phyloP scores from a whole-genome alignment of 257 asterid genomes.

The Euphrasia confusa region DNA sequence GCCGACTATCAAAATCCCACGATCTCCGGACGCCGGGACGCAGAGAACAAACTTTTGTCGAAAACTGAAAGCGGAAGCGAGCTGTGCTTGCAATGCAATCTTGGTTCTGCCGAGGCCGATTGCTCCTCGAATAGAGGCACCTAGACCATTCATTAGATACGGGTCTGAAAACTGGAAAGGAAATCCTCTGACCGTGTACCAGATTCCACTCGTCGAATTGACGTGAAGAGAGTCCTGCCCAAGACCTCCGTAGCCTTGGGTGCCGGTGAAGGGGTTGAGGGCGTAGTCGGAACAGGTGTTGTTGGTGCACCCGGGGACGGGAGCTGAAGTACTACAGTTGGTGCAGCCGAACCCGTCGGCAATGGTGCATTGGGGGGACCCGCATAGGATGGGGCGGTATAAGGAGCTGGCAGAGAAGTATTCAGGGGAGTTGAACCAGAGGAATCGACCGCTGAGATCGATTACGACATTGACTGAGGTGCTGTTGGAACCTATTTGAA shows the following conservation, averaged over 20 bases:
- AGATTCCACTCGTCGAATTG: constrained; percentile 8
- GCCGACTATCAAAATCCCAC: constrained; percentile 36
- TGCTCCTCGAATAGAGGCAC: constrained; percentile 26
- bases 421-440: constrained; percentile 37
- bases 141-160: constrained; percentile 29
- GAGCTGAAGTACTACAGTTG: constrained; percentile 43
- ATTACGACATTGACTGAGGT: constrained; percentile 34
- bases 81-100: constrained; percentile 39
- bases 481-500: constrained; percentile 35
- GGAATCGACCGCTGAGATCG: constrained; percentile 47
- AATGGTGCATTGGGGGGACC: constrained; percentile 27
- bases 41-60: constrained; percentile 34
- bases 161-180: constrained; percentile 45
- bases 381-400: constrained; percentile 40
- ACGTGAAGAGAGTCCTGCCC: constrained; percentile 37
- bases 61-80: constrained; percentile 32
- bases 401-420: constrained; percentile 36
- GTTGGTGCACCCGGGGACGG: constrained; percentile 48
- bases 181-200: constrained; percentile 22
- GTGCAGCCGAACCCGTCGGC: constrained; percentile 38
- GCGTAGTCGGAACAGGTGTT: constrained; percentile 46
- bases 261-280: constrained; percentile 51
- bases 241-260: constrained; percentile 38
- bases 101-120: constrained; percentile 43
- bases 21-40: constrained; percentile 31